Evolutionary conservation across 192 early-diverging fungal species (phyloP).

Genomic region (Coemansia sp.): DNA sequence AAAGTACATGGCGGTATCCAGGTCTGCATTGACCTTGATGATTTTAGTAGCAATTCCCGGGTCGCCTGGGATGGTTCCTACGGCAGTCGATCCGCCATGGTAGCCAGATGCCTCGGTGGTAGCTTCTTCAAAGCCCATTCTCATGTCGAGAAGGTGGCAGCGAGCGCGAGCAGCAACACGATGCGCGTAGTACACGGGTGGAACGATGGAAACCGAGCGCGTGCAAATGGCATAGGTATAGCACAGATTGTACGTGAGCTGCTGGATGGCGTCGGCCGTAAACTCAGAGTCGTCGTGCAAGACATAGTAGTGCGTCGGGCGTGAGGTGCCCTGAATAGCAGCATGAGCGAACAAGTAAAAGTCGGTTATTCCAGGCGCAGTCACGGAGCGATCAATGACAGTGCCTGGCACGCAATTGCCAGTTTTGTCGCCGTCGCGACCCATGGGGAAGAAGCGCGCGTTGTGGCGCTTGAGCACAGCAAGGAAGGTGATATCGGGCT

Average conservation of each 20-base stretch:
- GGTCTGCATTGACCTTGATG: conserved; percentile 23
- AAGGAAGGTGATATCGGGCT: conserved; percentile 74
- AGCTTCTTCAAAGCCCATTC: conserved; percentile 44
- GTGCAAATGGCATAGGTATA: conserved; percentile 90
- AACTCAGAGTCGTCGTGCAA: conserved; percentile 87
- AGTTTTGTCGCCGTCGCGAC: conserved; percentile 65
- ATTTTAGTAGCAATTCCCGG: conserved; percentile 15
- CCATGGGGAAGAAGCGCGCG: conserved; percentile 75
- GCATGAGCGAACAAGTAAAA: conserved; percentile 90
- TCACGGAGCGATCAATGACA: conserved; percentile 73
- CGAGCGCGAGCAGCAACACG: conserved; percentile 83
- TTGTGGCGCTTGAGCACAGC: conserved; percentile 83
- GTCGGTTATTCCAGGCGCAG: conserved; percentile 82
- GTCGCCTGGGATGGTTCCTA: conserved; percentile 10
- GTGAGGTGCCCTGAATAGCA: conserved; percentile 90
- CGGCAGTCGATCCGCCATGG: conserved; percentile 19
- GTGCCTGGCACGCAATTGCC: conserved; percentile 88
- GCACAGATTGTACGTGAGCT: conserved; percentile 87
- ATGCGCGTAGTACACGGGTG: conserved; percentile 94
- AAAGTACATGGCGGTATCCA: conserved; percentile 34
- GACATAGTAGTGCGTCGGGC: conserved; percentile 93
- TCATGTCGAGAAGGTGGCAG: conserved; percentile 66
- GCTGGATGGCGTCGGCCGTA: conserved; percentile 75
- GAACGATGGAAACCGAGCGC: conserved; percentile 82
- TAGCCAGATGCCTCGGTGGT: conserved; percentile 30